Conservation (phyloP, 441 rosid species). For the Gossypium schwendimanii region DNA sequence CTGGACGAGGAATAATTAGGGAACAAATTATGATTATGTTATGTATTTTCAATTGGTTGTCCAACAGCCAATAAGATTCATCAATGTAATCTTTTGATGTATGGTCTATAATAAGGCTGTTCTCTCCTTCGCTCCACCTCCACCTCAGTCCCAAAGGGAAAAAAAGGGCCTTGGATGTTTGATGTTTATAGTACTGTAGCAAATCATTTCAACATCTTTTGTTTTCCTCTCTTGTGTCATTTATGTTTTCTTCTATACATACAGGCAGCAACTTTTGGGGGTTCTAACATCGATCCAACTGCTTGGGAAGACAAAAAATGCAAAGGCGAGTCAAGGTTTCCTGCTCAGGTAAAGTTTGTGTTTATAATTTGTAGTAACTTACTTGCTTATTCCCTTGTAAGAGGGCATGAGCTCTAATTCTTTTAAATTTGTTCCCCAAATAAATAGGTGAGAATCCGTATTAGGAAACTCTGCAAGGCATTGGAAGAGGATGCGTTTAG, state of each 20-base stretch:
- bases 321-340: conserved; percentile 97
- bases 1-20: background rate
- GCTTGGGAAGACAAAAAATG: conserved; percentile 99
- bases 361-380: background rate
- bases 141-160: background rate
- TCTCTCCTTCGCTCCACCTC: background rate
- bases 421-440: background rate
- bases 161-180: background rate
- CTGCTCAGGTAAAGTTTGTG: conserved; percentile 68
- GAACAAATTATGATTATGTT: background rate
- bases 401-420: background rate
- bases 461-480: conserved; percentile 81
- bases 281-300: conserved; percentile 93
- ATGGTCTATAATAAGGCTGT: background rate
- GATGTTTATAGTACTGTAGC: background rate
- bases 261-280: conserved; percentile 91
- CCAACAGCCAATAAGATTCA: background rate
- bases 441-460: conserved; percentile 69
- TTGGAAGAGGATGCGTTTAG: conserved; percentile 96
- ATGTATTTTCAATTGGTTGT: background rate
- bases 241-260: conserved; percentile 8
- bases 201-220: background rate
- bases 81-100: background rate
- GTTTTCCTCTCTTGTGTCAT: background rate
- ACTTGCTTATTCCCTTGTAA: background rate